Base-by-base conservation (phyloP, 345 rosid species). In the Camelina neglecta region DNA sequence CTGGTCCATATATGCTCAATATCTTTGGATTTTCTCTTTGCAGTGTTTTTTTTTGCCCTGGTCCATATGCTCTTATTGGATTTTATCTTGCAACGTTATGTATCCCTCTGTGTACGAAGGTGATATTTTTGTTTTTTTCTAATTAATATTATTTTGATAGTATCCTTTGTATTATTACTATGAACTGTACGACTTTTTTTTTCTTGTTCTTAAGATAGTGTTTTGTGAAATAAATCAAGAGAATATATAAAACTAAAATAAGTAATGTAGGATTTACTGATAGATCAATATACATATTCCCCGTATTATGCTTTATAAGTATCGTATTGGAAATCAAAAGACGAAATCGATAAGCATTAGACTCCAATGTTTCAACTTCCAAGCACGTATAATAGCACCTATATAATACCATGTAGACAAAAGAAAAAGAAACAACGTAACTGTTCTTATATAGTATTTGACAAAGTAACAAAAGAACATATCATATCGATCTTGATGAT, bases 11-110 rank as follows among this genome's bases (percentile, higher is more conserved):
- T 44, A 33, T 36, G 18, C 13, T 29, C 31, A 5, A 29, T 69
- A 8, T 36, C 31, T 29, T 57, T 57, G 31, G 31, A 29, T 29
- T 29, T 29, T 29, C 31, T 29, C 31, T 29, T 45, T 70, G 57
- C 35, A 47, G 18, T 45, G 6, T 6, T 5, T 26, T 69, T 24
- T 36, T 4, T 7, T 57, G 57, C 12, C 45, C 53, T 57, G 45
- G 65, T 47, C 66, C 57, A 70, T 35, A 38, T 39, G 20, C 15
- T 35, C 2, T 10, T 15, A 31, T 58, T 58, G 21, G 74, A 29
- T 12, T 42, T 69, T 44, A 29, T 42, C 24, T 11, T 69, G 12
- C 13, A 29, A 56, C 7, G 8, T 56, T 8, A 12, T 31, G 11
- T 47, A 47, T 26, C 35, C 18, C 18, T 23, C 35, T n/a, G 10